Percentiles rank a stretch among this genome's conserved stretches.
phyloP scores from a whole-genome alignment of 2,329 filamentous ascomycete genomes.

The Fusarium sp. region DNA sequence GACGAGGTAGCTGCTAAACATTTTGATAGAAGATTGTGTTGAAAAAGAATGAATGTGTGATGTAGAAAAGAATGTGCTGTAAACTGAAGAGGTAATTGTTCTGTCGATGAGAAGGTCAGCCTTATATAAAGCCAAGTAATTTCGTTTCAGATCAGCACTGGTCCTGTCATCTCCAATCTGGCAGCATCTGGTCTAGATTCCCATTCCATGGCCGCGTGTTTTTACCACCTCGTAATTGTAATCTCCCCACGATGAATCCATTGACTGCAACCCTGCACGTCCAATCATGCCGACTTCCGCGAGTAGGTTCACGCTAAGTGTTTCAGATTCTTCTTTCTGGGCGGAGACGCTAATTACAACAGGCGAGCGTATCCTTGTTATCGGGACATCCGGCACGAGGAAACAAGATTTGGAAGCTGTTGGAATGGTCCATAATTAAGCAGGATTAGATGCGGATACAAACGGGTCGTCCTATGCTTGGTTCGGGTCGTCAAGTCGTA shows the following conservation, averaged over 20 bases:
- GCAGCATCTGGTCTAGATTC: not conserved
- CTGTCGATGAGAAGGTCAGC: not conserved
- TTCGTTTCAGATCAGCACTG: not conserved
- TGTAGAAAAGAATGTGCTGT: constrained; percentile 12
- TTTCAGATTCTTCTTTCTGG: not conserved
- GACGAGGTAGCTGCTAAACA: constrained; percentile 13
- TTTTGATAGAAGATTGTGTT: not conserved
- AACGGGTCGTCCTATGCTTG: not conserved
- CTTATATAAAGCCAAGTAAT: constrained; percentile 6
- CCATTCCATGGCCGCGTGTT: not conserved
- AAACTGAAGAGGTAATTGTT: too few species aligned
- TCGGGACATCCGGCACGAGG: not conserved
- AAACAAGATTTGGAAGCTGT: not conserved
- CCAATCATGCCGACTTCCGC: not conserved
- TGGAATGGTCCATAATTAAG: not conserved
- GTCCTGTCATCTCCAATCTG: not conserved
- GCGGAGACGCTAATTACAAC: not conserved
- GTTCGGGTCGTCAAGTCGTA: rapidly evolving
- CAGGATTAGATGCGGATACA: not conserved
- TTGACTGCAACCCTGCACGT: too few species aligned
- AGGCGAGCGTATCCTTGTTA: not conserved
- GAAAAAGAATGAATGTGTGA: not conserved
- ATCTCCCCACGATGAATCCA: not conserved
- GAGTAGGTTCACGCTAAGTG: not conserved
- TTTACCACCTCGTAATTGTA: not conserved